Evolutionary conservation across 2,329 filamentous ascomycete species (phyloP), one percentile per base, ranked within the genome.

Genomic region (Neophaeococcomyces aloes): DNA sequence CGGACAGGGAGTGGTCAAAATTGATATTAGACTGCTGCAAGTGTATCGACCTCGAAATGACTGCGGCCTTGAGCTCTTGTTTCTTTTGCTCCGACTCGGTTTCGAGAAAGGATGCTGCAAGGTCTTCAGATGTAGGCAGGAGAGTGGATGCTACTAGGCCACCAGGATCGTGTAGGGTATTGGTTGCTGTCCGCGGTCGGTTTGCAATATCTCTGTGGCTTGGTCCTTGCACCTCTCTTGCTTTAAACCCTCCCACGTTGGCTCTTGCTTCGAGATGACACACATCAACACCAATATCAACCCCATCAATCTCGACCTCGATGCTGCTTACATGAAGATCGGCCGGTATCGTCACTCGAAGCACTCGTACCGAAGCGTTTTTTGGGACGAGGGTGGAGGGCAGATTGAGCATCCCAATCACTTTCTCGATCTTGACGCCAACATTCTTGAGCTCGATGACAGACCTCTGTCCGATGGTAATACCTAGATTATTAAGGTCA

Each of bases 241-340:
- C 53, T 71, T 72, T 18, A 27, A 37, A 33, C 29, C 30, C 40
- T 14, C 44, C 41, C 14, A 23, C 19, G 15, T 33, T 33, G 11
- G 50, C 48, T 38, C 41, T 21, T 30, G 48, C 38, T 18, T 18
- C 27, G 13, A 23, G 25, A 21, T 42, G 29, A 21, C 35, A 29
- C 21, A 53, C 29, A n/a, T 39, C 45, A 21, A 52, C 47, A 14
- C 48, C 42, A 17, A 93, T 73, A 52, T 88, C 76, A 48, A 95
- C 77, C 15, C 86, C 87, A 54, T 89, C 79, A 17, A 89, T 74
- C 58, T 94, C 84, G 55, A 89, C 77, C 23, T 76, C 70, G 59
- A 96, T 93, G 21, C 86, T 81, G 53, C 82, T 88, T 42, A 79
- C 82, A 61, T 88, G 87, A 52, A 95, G 81, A 62, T 95, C 86